Percentiles rank a stretch among this genome's conserved stretches.
Evolutionary conservation across 495 filamentous ascomycete genomes (phyloP).

Genomic region (Amorphotheca resinae): DNA sequence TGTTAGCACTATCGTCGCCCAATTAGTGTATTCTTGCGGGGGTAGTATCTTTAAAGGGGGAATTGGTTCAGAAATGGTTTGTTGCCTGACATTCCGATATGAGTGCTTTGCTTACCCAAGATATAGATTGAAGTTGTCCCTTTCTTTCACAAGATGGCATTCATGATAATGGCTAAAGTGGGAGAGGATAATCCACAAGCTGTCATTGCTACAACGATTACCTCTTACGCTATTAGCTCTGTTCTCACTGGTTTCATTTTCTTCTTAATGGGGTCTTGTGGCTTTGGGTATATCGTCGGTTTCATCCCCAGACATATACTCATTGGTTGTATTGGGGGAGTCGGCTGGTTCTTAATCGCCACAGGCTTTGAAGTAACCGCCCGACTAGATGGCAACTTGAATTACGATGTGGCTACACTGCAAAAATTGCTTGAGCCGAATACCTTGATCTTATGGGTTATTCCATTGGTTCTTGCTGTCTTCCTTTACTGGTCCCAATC

Average conservation of each 20-base stretch:
- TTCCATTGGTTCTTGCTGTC: conserved; percentile 65
- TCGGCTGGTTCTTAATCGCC: conserved; percentile 88
- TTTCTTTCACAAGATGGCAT: conserved; percentile 96
- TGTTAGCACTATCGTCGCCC: conserved; percentile 89
- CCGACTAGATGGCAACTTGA: conserved; percentile 67
- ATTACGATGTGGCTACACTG: conserved; percentile 65
- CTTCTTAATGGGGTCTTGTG: conserved; percentile 75
- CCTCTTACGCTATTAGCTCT: conserved; percentile 82
- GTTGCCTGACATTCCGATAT: not conserved
- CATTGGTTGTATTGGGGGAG: conserved; percentile 95
- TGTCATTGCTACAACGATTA: conserved; percentile 83
- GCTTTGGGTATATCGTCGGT: conserved; percentile 79
- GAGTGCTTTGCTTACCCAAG: not conserved
- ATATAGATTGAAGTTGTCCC: conserved; percentile 78
- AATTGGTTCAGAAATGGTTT: conserved; percentile 88
- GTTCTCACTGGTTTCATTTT: conserved; percentile 84
- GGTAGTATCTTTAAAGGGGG: conserved; percentile 86
- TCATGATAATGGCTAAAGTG: conserved; percentile 66
- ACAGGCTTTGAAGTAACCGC: conserved; percentile 95
- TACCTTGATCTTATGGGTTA: conserved; percentile 70
- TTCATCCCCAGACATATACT: conserved; percentile 95
- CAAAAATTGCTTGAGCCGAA: conserved; percentile 55
- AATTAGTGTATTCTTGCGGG: conserved; percentile 76
- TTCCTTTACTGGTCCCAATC: conserved; percentile 63
- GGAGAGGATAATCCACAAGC: conserved; percentile 71